phyloP scores from a whole-genome alignment of 345 rosid species.

The Moricandia moricandioides region DNA sequence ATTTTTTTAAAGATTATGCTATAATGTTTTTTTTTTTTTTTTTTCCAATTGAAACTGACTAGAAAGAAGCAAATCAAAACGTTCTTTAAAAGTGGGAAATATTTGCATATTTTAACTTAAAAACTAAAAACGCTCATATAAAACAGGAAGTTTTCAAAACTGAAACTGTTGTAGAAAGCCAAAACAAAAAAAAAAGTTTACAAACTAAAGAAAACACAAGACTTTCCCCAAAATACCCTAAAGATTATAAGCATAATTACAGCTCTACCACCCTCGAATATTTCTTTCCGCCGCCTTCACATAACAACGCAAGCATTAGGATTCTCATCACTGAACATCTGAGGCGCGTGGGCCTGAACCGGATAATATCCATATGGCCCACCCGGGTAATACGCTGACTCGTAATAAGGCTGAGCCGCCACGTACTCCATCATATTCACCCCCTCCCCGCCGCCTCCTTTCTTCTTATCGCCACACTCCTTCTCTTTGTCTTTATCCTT shows the following conservation, averaged over 20 bases:
- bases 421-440: slow-evolving; percentile 45
- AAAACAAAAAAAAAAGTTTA: not conserved
- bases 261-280: not conserved
- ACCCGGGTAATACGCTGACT: slow-evolving; percentile 36
- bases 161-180: not conserved
- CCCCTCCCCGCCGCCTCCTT: slow-evolving; percentile 33
- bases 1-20: too few species aligned
- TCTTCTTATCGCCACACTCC: slow-evolving; percentile 31
- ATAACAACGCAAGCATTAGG: slow-evolving; percentile 54
- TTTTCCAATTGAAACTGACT: not conserved
- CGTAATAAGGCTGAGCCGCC: slow-evolving; percentile 45
- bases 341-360: slow-evolving; percentile 40
- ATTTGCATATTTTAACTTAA: slow-evolving; percentile 14
- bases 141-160: not conserved
- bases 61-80: not conserved
- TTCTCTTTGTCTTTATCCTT: slow-evolving; percentile 56
- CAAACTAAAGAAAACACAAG: not conserved
- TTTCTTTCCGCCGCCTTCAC: slow-evolving; percentile 31
- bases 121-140: not conserved
- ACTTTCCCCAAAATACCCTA: slow-evolving; percentile 23
- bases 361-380: slow-evolving; percentile 39
- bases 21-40: too few species aligned
- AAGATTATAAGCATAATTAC: slow-evolving; percentile 17
- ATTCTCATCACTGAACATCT: slow-evolving; percentile 69
- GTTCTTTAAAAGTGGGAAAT: not conserved